A percentile compares a stretch with the other conserved stretches of the same genome.
Conservation (phyloP, 2,329 filamentous ascomycete species). For the Sordariomycetes sp. region DNA sequence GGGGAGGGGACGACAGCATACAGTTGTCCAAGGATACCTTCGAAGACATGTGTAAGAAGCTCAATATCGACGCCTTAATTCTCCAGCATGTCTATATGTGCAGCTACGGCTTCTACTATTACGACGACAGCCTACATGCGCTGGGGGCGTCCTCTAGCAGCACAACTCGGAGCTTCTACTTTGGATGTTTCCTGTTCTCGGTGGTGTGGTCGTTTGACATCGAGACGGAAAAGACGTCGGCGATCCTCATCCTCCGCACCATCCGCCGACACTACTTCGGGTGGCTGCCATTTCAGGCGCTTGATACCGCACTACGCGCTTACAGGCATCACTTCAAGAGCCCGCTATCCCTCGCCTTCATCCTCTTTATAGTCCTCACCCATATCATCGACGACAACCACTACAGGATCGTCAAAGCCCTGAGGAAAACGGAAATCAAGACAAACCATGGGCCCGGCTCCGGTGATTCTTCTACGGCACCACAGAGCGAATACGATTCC, state of each 20-base stretch:
- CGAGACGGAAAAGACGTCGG: conserved; percentile 3
- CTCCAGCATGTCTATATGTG: conserved; percentile 6
- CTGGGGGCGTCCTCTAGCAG: not conserved
- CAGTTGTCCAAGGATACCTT: conserved; percentile 2
- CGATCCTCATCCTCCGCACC: conserved; percentile 6
- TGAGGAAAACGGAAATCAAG: conserved; percentile 1
- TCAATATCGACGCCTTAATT: conserved; percentile 4
- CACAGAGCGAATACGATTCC: not conserved
- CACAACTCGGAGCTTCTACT: conserved; percentile 5
- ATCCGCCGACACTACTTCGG: conserved; percentile 2
- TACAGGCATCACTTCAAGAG: not conserved
- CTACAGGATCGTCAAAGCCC: conserved; percentile 1
- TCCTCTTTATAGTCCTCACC: conserved; percentile 3
- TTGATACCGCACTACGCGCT: not conserved
- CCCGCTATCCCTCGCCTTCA: conserved; percentile 6
- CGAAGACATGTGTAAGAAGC: not conserved
- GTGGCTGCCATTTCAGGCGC: not conserved
- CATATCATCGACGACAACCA: conserved; percentile 3
- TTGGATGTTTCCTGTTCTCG: conserved; percentile 8
- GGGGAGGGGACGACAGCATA: conserved; percentile 3
- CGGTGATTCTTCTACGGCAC: not conserved
- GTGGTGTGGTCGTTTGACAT: conserved; percentile 7
- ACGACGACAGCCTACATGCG: not conserved
- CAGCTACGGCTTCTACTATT: conserved; percentile 8
- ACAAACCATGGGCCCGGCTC: conserved; percentile 5